A percentile compares a stretch with the other conserved stretches of the same genome.
Evolutionary conservation across 2,329 filamentous ascomycete species (phyloP).

Genomic region (Penicillium oxalicum): DNA sequence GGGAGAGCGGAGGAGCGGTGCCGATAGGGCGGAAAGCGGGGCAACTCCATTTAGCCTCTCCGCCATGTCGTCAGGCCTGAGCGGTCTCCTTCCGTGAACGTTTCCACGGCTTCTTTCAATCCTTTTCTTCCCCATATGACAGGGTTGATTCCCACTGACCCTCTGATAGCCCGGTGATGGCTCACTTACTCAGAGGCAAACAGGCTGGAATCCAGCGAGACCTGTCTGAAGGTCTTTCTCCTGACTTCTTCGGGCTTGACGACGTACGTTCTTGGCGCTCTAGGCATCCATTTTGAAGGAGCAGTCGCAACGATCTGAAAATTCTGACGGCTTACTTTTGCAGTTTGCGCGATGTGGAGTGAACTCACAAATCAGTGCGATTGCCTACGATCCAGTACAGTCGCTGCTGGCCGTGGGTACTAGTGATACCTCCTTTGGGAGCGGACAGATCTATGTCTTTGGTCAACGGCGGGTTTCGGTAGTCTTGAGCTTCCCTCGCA

Average conservation of each 20-base stretch:
- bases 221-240: constrained; percentile 71
- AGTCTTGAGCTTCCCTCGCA: constrained; percentile 63
- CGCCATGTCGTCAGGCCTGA: constrained; percentile 23
- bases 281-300: constrained; percentile 20
- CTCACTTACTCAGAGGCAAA: constrained; percentile 82
- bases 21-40: constrained; percentile 18
- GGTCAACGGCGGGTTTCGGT: constrained; percentile 76
- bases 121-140: constrained; percentile 2
- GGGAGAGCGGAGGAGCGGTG: too few species aligned
- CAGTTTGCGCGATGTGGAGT: constrained; percentile 71
- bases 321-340: constrained; percentile 9
- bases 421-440: constrained; percentile 75
- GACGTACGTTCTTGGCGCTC: constrained; percentile 51
- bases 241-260: constrained; percentile 74
- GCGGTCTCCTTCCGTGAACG: constrained; percentile 5
- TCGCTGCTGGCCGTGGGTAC: constrained; percentile 90
- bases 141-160: constrained; percentile 3
- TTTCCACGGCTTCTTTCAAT: constrained; percentile 12
- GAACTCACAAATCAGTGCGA: constrained; percentile 66
- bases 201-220: constrained; percentile 90
- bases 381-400: constrained; percentile 90
- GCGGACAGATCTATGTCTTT: constrained; percentile 82
- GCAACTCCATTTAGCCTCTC: constrained; percentile 23
- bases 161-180: constrained; percentile 51
- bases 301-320: neutral